Evolutionary conservation across 2,329 filamentous ascomycete genomes (phyloP), one percentile per base, ranked within the genome.

Genomic region (Talaromyces islandicus): DNA sequence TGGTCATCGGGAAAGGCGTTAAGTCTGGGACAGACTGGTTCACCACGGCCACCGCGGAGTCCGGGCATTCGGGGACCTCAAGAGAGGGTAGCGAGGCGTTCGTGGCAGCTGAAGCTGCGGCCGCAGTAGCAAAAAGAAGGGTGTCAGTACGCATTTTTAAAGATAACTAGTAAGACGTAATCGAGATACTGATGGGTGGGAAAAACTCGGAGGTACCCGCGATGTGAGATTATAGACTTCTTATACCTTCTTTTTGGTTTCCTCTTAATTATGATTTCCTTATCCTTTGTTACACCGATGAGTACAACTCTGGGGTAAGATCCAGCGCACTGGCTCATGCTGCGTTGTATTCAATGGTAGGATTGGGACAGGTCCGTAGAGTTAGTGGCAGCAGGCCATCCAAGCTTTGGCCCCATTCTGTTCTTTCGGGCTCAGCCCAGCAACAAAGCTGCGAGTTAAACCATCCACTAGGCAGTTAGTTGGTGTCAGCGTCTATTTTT

Each of bases 11-110:
- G 24, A 60, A 60, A 3, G 32, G 11, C 3, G 50, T 57, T n/a
- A 50, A 27, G 41, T 60, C 59, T 19, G 59, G 59, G 48, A 54
- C 59, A 9, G 59, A 60, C 25, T 60, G 38, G 21, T 54, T 50
- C n/a, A 60, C 57, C 3, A 51, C 48, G 21, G 59, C 59, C 11
- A 57, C 55, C 24, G 48, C 51, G 30, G 25, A 48, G 21, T 32
- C 19, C 25, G 59, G 59, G 19, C 59, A 60, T 43, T 58, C 50
- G 17, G 59, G 59, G 14, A 60, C 59, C 11, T 19, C 7, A n/a
- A 60, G 55, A 27, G 30, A 54, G 4, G 59, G 55, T 1, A 60
- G 50, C 24, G 38, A 53, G 17, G 50, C 19, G 25, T 17, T n/a
- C 17, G 27, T 57, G 10, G 38, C 14, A 21, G 59, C 29, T 41